Evolutionary conservation across 306 rosid genomes (phyloP), one percentile per base, ranked within the genome.

Genomic region (Quercus bicolor): DNA sequence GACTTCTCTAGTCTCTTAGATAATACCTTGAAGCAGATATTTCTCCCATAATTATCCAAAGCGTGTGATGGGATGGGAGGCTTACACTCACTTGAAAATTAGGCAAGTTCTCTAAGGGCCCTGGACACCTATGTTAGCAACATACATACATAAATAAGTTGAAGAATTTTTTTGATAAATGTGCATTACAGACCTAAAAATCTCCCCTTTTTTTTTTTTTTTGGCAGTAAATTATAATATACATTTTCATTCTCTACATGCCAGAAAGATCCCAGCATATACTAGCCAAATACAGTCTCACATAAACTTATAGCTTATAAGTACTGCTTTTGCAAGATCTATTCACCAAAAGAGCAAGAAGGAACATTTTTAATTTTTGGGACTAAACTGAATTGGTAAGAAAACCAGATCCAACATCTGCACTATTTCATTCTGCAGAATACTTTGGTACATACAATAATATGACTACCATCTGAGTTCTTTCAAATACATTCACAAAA

Each of bases 361-460:
- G 40, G 40, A 64, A 28, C 70, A 64, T 16, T 33, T 33, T 66
- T 18, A 7, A 33, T 3, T 66, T 8, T 33, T 10, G 28, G 5
- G 24, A 33, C 12, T n/a, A 66, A 65, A 19, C 72, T 66, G 43
- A 29, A 66, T 19, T 66, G 15, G 43, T 34, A 34, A 34, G 65
- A 2, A 68, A 21, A 81, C 71, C 72, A 66, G 72, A 66, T 66
- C 66, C 64, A 75, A 56, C 73, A 56, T n/a, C 56, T 57, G 33
- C 76, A 75, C 61, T n/a, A 59, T 55, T 24, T 51, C 76, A 74
- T 68, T 56, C 54, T 14, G 43, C 31, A 24, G 56, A 37, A 40
- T 66, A 20, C 81, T 78, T 37, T 28, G n/a, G 71, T 19, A 62
- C 72, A 72, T 61, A 43, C n/a, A 5, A 28, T 6, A 21, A n/a